Conservation (phyloP, 2,329 filamentous ascomycete genomes). For the Nemania diffusa region DNA sequence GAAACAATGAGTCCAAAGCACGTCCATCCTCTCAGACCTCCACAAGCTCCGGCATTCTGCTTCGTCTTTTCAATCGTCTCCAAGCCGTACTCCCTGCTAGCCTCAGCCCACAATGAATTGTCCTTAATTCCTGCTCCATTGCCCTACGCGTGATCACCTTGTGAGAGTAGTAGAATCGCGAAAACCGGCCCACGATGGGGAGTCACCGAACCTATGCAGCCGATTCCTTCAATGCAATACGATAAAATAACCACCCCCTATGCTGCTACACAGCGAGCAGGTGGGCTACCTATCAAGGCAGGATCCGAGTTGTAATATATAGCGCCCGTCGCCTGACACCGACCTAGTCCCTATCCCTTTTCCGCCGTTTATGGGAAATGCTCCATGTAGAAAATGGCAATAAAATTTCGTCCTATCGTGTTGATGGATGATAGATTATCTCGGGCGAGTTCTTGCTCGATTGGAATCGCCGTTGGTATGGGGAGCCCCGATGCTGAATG, state of each 20-base stretch:
- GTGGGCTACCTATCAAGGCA: conserved; percentile 26
- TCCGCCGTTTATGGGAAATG: conserved; percentile 33
- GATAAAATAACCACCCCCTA: conserved; percentile 27
- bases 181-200: conserved; percentile 33
- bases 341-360: conserved; percentile 28
- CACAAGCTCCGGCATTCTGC: conserved; percentile 4
- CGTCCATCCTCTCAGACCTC: conserved; percentile 6
- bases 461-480: conserved; percentile 23
- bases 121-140: conserved; percentile 22
- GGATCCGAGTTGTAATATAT: conserved; percentile 35
- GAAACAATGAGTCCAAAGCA: conserved; percentile 3
- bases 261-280: conserved; percentile 13
- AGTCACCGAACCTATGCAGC: conserved; percentile 36
- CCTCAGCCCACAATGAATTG: conserved; percentile 17
- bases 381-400: conserved; percentile 30
- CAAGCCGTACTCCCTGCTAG: conserved; percentile 11
- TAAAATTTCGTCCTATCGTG: conserved; percentile 13
- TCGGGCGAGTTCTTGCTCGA: conserved; percentile 20
- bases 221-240: conserved; percentile 37
- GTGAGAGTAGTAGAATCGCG: conserved; percentile 24
- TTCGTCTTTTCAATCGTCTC: conserved; percentile 11
- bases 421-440: conserved; percentile 11
- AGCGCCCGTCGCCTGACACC: conserved; percentile 30
- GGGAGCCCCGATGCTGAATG: conserved; percentile 24
- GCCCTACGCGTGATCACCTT: conserved; percentile 19